Evolutionary conservation across 176 grass and related monocot species (phyloP), one percentile per base, ranked within the genome.

Genomic region (Oryza meyeriana): DNA sequence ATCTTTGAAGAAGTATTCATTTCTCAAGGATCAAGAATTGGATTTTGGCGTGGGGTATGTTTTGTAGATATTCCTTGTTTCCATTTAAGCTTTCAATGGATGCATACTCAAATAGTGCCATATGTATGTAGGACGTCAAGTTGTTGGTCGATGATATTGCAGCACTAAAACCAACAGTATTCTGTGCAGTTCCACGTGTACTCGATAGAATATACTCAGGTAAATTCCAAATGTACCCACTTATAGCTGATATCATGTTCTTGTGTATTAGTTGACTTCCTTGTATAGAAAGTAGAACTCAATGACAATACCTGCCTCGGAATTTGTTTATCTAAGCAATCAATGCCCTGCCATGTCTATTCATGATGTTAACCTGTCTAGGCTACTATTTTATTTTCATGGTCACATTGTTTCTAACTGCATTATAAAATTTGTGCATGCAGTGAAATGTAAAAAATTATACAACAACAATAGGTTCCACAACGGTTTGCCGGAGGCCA

Each of bases 181-280:
- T 98, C 64, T 94, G 90, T 81, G 95, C 95, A 33, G 95, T 98
- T 88, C 95, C 95, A 50, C 95, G 92, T 93, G 95, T 98, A 44
- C 89, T 98, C 7, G 92, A 98, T 29, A 89, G 92, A 73, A 93
- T 98, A 36, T 98, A 91, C 89, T 93, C 92, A 82, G 92, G 95
- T 98, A 89, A 77, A 25, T 64, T 85, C 35, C 10, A 81, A 5
- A 62, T 71, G 10, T 38, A 44, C 22, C 13, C 40, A 83, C 17
- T 17, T 45, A 73, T 67, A 73, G 10, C 58, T 52, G 14, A 32
- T 71, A 45, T 12, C 7, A n/a, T 70, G 0, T 69, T 81, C 31
- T 10, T 81, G 5, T 20, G 48, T 40, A 52, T 32, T 75, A 63
- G 28, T 24, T 77, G 66, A 33, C 64, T 38, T 1, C 13, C 29